These are phyloP conservation scores for Gypsophila paniculata DNA, from an alignment of 179 eudicot genomes.

Conservation along the genomic window DNA sequence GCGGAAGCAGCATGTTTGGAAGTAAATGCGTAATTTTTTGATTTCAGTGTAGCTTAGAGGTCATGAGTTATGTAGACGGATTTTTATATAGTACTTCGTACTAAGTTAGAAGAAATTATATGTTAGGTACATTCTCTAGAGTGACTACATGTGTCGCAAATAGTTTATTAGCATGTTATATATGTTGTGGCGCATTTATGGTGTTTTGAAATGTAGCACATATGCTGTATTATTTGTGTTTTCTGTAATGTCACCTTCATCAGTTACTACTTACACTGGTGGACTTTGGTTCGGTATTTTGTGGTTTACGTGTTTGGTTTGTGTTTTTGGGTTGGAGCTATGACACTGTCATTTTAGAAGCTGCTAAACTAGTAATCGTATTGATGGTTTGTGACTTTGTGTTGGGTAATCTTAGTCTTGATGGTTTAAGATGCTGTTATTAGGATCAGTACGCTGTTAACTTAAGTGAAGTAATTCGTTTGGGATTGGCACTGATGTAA, in stretches of 20 bases:
- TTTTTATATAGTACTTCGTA: neutral
- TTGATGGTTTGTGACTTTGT: neutral
- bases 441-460: neutral
- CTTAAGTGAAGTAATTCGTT: neutral
- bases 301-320: neutral
- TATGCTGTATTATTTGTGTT: neutral
- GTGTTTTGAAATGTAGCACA: neutral
- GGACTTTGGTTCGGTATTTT: neutral
- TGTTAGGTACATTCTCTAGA: neutral
- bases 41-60: too few species aligned
- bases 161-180: neutral
- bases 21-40: too few species aligned
- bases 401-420: neutral
- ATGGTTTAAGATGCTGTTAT: neutral
- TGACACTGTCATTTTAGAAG: neutral
- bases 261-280: neutral
- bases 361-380: neutral
- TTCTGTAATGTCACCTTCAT: neutral
- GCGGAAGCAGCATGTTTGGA: too few species aligned
- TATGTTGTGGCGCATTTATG: conserved; percentile 15
- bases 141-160: neutral
- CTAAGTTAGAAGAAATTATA: neutral
- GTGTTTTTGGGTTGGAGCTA: neutral
- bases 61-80: too few species aligned
- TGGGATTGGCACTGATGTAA: neutral